Evolutionary conservation across 495 filamentous ascomycete species (phyloP), one percentile per base, ranked within the genome.

Genomic region (Tuber indicum): DNA sequence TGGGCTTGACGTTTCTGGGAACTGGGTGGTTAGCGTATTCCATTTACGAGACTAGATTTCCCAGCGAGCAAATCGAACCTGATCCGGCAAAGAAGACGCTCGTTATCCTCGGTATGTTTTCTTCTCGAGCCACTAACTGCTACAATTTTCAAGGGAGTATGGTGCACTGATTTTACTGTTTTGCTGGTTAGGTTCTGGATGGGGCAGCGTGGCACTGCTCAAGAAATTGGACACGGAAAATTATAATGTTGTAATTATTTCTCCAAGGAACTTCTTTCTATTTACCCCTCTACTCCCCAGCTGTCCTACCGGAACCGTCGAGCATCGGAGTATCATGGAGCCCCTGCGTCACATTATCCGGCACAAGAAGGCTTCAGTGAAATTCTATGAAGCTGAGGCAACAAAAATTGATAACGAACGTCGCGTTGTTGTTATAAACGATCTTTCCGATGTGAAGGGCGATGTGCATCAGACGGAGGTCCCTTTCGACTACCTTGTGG

Each of bases 301-400:
- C 84, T 98, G 96, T 86, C 98, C 96, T 41, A 97, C 93, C 73
- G 96, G 96, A 84, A 91, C 92, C 80, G 95, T 99, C 83, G 96
- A 99, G 87, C 96, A 98, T 87, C 93, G 96, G 83, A 97, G 94
- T 78, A 98, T 99, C 85, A 98, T 99, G 94, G 96, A 99, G 87
- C 96, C 96, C 43, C 90, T 99, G 78, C 92, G 96, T 77, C 96
- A 95, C 84, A 96, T 99, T 84, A 87, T 96, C 47, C 91, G 94
- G 79, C 92, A 94, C 85, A 98, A 98, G 89, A 92, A 93, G 85
- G 92, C 92, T 72, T 88, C 90, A 72, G 96, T 97, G 83, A 93
- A 94, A 84, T 99, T 92, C 88, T 98, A 96, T 89, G 96, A 99
- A 89, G 96, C 96, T 81, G 95, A 98, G 82, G 94, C 94, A 42